Evolutionary conservation across 345 rosid species (phyloP).

Genomic region (Pistacia vera): DNA sequence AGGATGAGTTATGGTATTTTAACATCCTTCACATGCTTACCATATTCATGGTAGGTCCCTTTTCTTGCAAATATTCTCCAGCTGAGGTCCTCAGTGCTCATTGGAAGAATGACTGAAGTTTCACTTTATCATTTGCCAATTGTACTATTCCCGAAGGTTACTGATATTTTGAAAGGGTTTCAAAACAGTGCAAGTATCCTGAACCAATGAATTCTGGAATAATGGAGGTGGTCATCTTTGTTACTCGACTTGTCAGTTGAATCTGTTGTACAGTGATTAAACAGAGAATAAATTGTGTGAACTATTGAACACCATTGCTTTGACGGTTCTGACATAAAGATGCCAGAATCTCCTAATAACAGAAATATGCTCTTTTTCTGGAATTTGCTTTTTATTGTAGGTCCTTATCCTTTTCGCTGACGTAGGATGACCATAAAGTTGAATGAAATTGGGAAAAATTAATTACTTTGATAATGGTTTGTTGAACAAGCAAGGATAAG

Average conservation of each 20-base stretch:
- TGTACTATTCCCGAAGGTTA: constrained; percentile 10
- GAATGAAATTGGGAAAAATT: constrained; percentile 7
- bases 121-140: constrained; percentile 21
- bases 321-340: constrained; percentile 14
- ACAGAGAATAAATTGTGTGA: constrained; percentile 6
- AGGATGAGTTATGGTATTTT: constrained; percentile 8
- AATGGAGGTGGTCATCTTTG: constrained; percentile 19
- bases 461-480: constrained; percentile 4
- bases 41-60: constrained; percentile 2
- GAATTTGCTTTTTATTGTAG: constrained; percentile 4
- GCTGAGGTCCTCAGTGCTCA: constrained; percentile 19
- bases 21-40: constrained; percentile 21
- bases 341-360: constrained; percentile 16
- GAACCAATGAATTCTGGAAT: neutral
- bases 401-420: constrained; percentile 23
- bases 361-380: constrained; percentile 4
- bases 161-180: constrained; percentile 20
- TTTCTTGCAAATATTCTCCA: constrained; percentile 23
- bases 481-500: constrained; percentile 15
- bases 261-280: constrained; percentile 16
- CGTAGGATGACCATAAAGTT: constrained; percentile 9
- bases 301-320: constrained; percentile 22
- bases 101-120: constrained; percentile 18
- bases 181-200: constrained; percentile 7
- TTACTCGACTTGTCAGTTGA: constrained; percentile 21